Conservation (phyloP, 2,329 filamentous ascomycete species). For the Diaporthe vaccinii region DNA sequence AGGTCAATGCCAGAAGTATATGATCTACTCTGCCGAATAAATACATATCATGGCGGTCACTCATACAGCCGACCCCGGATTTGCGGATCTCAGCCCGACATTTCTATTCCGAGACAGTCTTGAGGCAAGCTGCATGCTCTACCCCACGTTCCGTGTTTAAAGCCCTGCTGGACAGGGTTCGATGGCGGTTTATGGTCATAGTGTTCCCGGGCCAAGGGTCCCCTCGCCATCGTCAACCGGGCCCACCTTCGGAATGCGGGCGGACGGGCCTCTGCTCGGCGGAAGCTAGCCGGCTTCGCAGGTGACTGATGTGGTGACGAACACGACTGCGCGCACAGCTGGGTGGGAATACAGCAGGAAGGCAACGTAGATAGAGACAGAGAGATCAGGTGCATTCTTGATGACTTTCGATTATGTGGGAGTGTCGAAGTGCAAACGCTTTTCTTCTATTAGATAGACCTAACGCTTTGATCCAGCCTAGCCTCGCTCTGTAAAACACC, state of each 20-base stretch:
- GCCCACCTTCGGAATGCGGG: conserved; percentile 30
- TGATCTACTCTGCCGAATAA: not conserved
- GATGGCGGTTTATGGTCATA: too few relatives aligned
- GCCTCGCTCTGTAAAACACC: not conserved
- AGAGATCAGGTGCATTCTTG: not conserved
- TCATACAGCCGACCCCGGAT: conserved; percentile 19
- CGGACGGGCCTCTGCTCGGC: not conserved
- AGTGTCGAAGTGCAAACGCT: conserved; percentile 4
- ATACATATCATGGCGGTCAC: not conserved
- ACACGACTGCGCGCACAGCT: not conserved
- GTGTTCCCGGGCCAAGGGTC: not conserved
- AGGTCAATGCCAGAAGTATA: not conserved
- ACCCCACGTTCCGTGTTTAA: conserved; percentile 30
- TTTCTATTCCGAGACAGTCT: conserved; percentile 8
- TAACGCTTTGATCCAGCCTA: not conserved
- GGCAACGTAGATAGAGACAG: not conserved
- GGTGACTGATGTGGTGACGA: not conserved
- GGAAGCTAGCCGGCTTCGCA: not conserved
- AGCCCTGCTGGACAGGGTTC: conserved; percentile 4
- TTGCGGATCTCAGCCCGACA: not conserved
- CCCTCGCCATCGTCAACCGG: not conserved
- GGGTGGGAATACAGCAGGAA: not conserved
- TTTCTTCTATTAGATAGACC: conserved; percentile 5
- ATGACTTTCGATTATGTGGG: too few relatives aligned
- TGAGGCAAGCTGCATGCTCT: not conserved